Base-by-base conservation (phyloP, 1,284 basidiomycete species). In the Puccinia triticina region DNA sequence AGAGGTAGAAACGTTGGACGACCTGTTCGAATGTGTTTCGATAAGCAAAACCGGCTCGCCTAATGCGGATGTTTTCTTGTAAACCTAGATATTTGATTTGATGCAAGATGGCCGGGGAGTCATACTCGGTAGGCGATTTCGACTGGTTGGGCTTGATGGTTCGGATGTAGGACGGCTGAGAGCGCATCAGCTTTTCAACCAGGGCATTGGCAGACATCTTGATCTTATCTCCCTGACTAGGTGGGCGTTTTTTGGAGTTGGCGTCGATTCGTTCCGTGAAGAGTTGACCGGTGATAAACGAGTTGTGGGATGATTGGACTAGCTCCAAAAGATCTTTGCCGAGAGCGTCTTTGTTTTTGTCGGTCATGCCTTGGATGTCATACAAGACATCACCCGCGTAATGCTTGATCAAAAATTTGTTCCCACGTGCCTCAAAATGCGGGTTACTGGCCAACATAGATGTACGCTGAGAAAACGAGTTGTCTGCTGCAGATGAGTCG, bases 81-180 rank as follows among this genome's bases (percentile, higher is more conserved):
- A 99, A 89, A 88, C 96, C 97, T 69, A 99, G 92, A 87, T 99
- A 99, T 88, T 99, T 98, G 90, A 99, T 94, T 89, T 99, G 97
- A 89, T 99, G 96, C 64, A 99, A 89, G 84, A 99, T 94, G 11
- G 95, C 95, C 87, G 96, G 96, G 71, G 90, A 90, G 86, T 99
- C 96, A 87, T 97, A 99, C 88, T 99, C 97, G 10, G 91, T 91
- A 1, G 92, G 88, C 84, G 94, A 96, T 82, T 96, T 92, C 87
- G 98, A 97, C 89, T 98, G 94, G 88, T 99, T 99, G 16, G 97
- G 94, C 88, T 99, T 99, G 90, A 99, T 99, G 5, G 97, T 99
- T 84, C 97, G 94, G 85, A 99, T 99, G 88, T 99, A 99, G 32
- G 95, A 95, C 0, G 97, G 97, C 87, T 96, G 95, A 46, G 95